Evolutionary conservation across 495 filamentous ascomycete genomes (phyloP).

Genomic region (Podospora pseudocomata): DNA sequence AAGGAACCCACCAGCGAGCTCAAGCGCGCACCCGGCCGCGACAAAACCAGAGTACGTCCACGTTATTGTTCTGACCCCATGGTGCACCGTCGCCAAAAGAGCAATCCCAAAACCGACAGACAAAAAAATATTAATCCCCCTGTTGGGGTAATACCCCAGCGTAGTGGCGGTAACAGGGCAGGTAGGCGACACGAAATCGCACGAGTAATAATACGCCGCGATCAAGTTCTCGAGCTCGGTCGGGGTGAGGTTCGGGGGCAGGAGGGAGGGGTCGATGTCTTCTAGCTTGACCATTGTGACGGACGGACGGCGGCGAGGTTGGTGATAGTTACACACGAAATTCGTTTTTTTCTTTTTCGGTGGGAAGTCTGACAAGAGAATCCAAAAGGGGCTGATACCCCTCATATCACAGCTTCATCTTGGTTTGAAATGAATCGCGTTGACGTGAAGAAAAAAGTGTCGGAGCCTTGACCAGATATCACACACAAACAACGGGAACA

Average conservation of each 20-base stretch:
- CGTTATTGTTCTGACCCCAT: slow-evolving; percentile 56
- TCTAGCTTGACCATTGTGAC: slow-evolving; percentile 1
- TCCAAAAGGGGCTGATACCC: not conserved
- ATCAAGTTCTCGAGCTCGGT: slow-evolving; percentile 14
- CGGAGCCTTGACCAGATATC: not conserved
- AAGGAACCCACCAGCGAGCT: slow-evolving; percentile 34
- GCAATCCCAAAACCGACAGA: slow-evolving; percentile 52
- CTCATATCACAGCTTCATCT: not conserved
- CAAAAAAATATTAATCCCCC: slow-evolving; percentile 62
- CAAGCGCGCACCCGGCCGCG: slow-evolving; percentile 42
- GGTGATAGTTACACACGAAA: not conserved
- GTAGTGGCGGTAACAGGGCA: slow-evolving; percentile 62
- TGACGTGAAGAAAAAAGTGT: not conserved
- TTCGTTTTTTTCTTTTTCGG: too few species aligned
- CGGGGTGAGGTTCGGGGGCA: slow-evolving; percentile 8
- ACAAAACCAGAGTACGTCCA: slow-evolving; percentile 59
- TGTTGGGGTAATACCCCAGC: slow-evolving; percentile 64
- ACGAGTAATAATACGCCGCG: slow-evolving; percentile 36
- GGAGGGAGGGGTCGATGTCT: slow-evolving; percentile 14
- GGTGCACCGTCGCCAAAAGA: slow-evolving; percentile 41
- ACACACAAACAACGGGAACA: not conserved
- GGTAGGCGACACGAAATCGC: slow-evolving; percentile 43
- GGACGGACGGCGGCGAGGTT: not conserved
- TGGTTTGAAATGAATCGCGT: not conserved
- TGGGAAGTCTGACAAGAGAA: too few species aligned